These are phyloP conservation scores for Limonium bicolor DNA, from an alignment of 148 eudicot species.

Conservation along the genomic window DNA sequence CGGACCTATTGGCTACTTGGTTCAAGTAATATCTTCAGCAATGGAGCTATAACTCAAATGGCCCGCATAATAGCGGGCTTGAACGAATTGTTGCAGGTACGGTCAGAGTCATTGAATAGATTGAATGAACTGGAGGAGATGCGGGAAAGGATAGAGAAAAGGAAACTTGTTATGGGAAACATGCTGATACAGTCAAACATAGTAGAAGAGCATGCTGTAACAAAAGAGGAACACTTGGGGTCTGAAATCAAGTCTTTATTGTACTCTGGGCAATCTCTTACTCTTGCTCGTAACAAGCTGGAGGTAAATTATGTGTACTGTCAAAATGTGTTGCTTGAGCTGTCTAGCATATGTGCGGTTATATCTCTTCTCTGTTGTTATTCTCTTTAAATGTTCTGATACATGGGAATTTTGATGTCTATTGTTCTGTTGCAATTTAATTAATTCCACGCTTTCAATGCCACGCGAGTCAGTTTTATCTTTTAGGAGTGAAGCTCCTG, in stretches of 20 bases:
- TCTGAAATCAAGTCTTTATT: slow-evolving; percentile 66
- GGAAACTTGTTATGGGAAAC: slow-evolving; percentile 58
- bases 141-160: slow-evolving; percentile 61
- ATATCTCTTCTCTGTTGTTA: too few relatives aligned
- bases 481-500: too few relatives aligned
- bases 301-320: slow-evolving; percentile 31
- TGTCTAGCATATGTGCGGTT: too few relatives aligned
- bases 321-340: too few relatives aligned
- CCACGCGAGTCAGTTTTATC: too few relatives aligned
- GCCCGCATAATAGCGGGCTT: slow-evolving; percentile 22
- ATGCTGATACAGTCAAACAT: slow-evolving; percentile 67
- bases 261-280: slow-evolving; percentile 69
- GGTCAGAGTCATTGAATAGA: slow-evolving; percentile 55
- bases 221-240: slow-evolving; percentile 64
- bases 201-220: slow-evolving; percentile 61
- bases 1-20: too few relatives aligned
- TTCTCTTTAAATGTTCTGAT: too few relatives aligned
- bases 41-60: slow-evolving; percentile 13
- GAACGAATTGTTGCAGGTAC: slow-evolving; percentile 37
- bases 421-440: too few relatives aligned
- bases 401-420: too few relatives aligned
- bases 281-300: slow-evolving; percentile 44
- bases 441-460: too few relatives aligned
- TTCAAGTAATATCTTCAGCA: too few relatives aligned
- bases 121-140: slow-evolving; percentile 78